These are phyloP conservation scores for Cucumis hystrix DNA, from an alignment of 306 rosid genomes.

Conservation along the genomic window DNA sequence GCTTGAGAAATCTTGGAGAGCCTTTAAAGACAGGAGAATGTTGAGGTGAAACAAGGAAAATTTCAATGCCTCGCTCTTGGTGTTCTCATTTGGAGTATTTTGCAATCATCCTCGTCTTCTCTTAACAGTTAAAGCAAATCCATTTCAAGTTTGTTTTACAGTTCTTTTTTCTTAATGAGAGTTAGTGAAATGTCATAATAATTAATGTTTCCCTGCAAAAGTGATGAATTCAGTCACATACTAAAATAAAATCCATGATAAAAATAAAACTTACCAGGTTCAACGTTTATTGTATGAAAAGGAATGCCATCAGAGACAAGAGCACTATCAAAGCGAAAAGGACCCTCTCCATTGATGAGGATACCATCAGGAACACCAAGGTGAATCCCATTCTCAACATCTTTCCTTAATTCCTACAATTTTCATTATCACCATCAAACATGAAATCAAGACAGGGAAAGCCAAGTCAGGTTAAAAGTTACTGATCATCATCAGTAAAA, in stretches of 20 bases:
- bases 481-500: not conserved
- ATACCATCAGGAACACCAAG: conserved; percentile 75
- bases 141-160: not conserved
- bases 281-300: conserved; percentile 58
- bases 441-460: conserved; percentile 7
- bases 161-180: not conserved
- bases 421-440: conserved; percentile 15
- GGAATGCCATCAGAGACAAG: conserved; percentile 49
- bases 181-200: not conserved
- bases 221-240: not conserved
- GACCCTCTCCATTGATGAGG: conserved; percentile 76
- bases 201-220: no score
- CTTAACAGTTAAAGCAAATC: not conserved
- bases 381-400: conserved; percentile 46
- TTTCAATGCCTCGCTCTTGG: no score
- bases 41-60: not conserved
- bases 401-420: conserved; percentile 56
- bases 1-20: not conserved
- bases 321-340: conserved; percentile 51
- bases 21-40: not conserved
- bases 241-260: not conserved
- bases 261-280: conserved; percentile 43
- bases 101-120: not conserved
- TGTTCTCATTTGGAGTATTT: not conserved
- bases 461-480: not conserved